Evolutionary conservation across 805 yeast genomes (phyloP).

Genomic region (Pichia scutulata): DNA sequence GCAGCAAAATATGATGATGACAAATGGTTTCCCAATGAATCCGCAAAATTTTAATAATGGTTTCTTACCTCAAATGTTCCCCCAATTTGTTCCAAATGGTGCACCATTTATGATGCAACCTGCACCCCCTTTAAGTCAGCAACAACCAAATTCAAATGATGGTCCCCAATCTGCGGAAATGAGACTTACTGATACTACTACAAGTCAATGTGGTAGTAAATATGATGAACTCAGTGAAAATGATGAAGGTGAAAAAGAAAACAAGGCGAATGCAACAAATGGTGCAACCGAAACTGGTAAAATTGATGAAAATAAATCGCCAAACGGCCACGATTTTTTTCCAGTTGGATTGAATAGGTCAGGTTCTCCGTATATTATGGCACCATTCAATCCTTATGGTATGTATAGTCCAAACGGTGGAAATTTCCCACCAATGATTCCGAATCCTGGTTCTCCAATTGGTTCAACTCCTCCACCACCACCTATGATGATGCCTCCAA

Average conservation of each 20-base stretch:
- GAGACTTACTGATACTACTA: conserved; percentile 7
- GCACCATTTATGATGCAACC: neutral
- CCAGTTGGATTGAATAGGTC: conserved; percentile 22
- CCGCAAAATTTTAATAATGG: conserved; percentile 30
- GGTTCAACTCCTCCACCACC: conserved; percentile 10
- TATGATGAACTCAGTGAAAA: neutral
- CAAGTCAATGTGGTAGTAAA: conserved; percentile 6
- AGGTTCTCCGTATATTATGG: conserved; percentile 38
- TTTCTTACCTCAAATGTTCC: conserved; percentile 27
- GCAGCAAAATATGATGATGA: conserved; percentile 12
- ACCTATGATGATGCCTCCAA: conserved; percentile 8
- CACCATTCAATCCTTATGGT: conserved; percentile 43
- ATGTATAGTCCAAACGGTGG: conserved; percentile 12
- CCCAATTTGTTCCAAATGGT: conserved; percentile 26
- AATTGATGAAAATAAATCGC: neutral
- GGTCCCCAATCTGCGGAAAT: neutral
- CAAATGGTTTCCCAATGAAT: conserved; percentile 20
- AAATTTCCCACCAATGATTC: conserved; percentile 11
- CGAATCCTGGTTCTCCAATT: conserved; percentile 21
- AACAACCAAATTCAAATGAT: neutral
- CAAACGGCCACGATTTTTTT: conserved; percentile 11
- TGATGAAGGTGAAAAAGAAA: neutral
- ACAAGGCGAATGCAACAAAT: neutral
- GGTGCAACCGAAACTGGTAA: neutral
- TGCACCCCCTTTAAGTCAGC: neutral